phyloP scores from a whole-genome alignment of 192 early-diverging fungal genomes.

The Backusella westeae region DNA sequence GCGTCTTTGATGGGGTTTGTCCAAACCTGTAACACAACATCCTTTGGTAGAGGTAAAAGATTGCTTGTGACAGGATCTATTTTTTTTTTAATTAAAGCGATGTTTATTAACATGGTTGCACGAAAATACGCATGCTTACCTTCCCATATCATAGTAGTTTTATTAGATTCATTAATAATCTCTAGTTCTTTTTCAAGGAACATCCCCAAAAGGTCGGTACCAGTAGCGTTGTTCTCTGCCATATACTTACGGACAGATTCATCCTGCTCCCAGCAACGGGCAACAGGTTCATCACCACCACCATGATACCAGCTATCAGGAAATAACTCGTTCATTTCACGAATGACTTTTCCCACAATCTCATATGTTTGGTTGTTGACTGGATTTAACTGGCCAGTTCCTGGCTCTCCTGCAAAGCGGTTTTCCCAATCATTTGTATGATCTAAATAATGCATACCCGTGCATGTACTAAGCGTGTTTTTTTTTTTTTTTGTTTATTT shows the following conservation, averaged over 20 bases:
- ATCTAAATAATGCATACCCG: conserved; percentile 29
- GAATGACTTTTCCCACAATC: conserved; percentile 61
- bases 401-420: conserved; percentile 62
- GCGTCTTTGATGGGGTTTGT: conserved; percentile 61
- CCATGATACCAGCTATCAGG: conserved; percentile 70
- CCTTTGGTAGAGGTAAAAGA: conserved; percentile 45
- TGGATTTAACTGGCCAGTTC: conserved; percentile 82
- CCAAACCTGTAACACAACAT: conserved; percentile 72
- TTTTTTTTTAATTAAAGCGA: neutral
- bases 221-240: conserved; percentile 24
- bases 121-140: conserved; percentile 36
- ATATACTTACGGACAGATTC: conserved; percentile 34
- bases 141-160: conserved; percentile 76
- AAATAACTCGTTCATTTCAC: conserved; percentile 67
- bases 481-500: neutral
- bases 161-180: conserved; percentile 37
- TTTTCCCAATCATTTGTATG: conserved; percentile 47
- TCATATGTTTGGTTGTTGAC: conserved; percentile 58
- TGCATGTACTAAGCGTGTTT: conserved; percentile 26
- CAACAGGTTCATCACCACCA: conserved; percentile 76
- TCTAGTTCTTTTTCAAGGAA: conserved; percentile 50
- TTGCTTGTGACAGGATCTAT: conserved; percentile 53
- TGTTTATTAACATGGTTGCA: neutral
- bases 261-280: conserved; percentile 62
- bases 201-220: conserved; percentile 25